Evolutionary conservation across 164 flowering plant genomes (phyloP).

Genomic region (grape (Vitis vinifera)): DNA sequence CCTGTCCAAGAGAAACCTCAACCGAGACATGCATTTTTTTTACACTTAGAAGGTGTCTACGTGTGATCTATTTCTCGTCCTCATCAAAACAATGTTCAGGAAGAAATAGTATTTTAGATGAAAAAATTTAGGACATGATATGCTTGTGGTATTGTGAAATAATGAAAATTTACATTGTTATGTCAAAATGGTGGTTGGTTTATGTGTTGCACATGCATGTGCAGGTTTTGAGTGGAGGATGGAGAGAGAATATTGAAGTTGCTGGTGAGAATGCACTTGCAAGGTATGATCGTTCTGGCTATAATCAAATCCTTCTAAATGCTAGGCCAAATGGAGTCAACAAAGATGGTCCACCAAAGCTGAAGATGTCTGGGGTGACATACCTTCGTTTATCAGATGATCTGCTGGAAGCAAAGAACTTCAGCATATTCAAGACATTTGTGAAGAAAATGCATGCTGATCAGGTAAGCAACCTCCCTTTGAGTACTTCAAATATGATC

Average conservation of each 20-base stretch:
- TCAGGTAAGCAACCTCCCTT: constrained; percentile 38
- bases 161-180: background rate
- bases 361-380: constrained; percentile 62
- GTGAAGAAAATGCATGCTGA: constrained; percentile 87
- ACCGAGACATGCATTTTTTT: no score
- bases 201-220: background rate
- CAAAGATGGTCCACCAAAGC: constrained; percentile 50
- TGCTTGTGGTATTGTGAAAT: no score
- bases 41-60: no score
- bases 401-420: constrained; percentile 42
- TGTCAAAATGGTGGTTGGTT: background rate
- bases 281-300: constrained; percentile 57
- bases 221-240: constrained; percentile 75
- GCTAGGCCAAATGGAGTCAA: constrained; percentile 81
- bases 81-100: no score
- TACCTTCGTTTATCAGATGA: constrained; percentile 69
- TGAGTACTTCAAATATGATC: background rate
- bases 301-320: constrained; percentile 75
- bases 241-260: constrained; percentile 71
- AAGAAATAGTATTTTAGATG: background rate
- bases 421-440: constrained; percentile 56
- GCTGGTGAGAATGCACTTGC: constrained; percentile 88
- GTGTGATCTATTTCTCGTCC: no score
- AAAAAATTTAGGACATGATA: background rate
- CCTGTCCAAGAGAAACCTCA: no score